Base-by-base conservation (phyloP, 2,329 filamentous ascomycete species). In the Plectosphaerella plurivora region DNA sequence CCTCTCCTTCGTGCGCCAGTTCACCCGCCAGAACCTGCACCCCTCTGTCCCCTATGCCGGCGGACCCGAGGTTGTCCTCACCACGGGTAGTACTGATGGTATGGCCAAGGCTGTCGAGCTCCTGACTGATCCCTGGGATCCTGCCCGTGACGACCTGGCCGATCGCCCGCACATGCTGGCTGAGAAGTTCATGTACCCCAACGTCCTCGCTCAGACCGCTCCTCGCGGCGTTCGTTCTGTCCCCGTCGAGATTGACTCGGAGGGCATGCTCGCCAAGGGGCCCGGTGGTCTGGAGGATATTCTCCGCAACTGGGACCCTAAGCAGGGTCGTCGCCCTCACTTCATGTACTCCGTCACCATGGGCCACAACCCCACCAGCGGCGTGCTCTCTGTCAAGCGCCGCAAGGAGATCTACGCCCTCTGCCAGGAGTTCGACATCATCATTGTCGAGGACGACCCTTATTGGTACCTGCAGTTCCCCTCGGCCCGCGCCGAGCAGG, bases 391-490 rank as follows among this genome's bases (percentile, higher is more conserved):
- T 3, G 67, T 94, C 10, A 73, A 86, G 61, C 84, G 93, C 41
- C 82, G 89, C 51, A 87, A 82, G 61, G 84, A 91, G 49, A 79
- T 97, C 25, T 97, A 97, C 65, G 82, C 79, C 16, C 67, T 97
- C 14, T 94, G 89, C 70, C 84, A 84, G 66, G 82, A 87, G 65
- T 96, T 90, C 71, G 91, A 97, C 68, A 81, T 97, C 57, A 82
- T 97, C 62, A 96, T 97, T 58, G 73, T 95, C 56, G 93, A 97
- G 69, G 93, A 97, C 62, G 92, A 97, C 57, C 93, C 93, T 6
- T 97, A 97, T 73, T 97, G 91, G 89, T 93, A 94, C 68, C 77
- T 97, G 9, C 93, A 97, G 67, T 97, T 83, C 68, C 90, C 91
- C 0, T 88, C 88, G 1, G 86, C 88, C 0, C 80, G 74, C 50